A percentile compares a stretch with the other conserved stretches of the same genome.
Evolutionary conservation across 2,329 filamentous ascomycete species (phyloP).

Genomic region (Penicillium sp.): DNA sequence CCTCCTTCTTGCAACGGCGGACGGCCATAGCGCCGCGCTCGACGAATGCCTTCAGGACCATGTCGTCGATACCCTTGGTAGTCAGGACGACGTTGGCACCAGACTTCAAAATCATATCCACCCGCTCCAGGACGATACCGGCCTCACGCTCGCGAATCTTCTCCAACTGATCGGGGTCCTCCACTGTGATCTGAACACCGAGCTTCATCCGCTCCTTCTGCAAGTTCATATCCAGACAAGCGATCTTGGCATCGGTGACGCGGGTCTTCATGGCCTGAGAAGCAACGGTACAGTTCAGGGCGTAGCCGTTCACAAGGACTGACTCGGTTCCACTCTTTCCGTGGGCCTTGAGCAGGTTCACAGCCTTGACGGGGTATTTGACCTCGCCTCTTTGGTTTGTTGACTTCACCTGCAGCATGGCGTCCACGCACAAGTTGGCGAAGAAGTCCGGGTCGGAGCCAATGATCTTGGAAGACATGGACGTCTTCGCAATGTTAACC

Average conservation of each 20-base stretch:
- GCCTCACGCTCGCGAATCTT: constrained; percentile 92
- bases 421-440: constrained; percentile 93
- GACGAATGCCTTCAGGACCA: constrained; percentile 90
- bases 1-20: constrained; percentile 96
- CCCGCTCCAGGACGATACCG: constrained; percentile 86
- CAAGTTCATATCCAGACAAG: constrained; percentile 93
- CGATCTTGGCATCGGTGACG: constrained; percentile 92
- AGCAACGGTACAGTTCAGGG: constrained; percentile 96
- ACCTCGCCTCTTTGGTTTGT: constrained; percentile 85
- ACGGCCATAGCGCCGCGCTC: constrained; percentile 96
- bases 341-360: constrained; percentile 98
- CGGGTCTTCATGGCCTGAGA: constrained; percentile 97
- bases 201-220: constrained; percentile 99
- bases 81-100: constrained; percentile 95
- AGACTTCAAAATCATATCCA: constrained; percentile 96
- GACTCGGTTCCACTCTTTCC: constrained; percentile 90
- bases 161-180: constrained; percentile 94
- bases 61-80: constrained; percentile 96
- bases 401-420: constrained; percentile 90
- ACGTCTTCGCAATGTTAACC: constrained; percentile 94
- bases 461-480: constrained; percentile 99
- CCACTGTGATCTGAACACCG: constrained; percentile 95
- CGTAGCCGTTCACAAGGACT: constrained; percentile 89
- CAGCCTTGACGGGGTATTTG: constrained; percentile 98
- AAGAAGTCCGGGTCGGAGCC: constrained; percentile 96